These are phyloP conservation scores for Thoreauomyces humboldtii DNA, from an alignment of 192 early-diverging fungal genomes.

Conservation along the genomic window DNA sequence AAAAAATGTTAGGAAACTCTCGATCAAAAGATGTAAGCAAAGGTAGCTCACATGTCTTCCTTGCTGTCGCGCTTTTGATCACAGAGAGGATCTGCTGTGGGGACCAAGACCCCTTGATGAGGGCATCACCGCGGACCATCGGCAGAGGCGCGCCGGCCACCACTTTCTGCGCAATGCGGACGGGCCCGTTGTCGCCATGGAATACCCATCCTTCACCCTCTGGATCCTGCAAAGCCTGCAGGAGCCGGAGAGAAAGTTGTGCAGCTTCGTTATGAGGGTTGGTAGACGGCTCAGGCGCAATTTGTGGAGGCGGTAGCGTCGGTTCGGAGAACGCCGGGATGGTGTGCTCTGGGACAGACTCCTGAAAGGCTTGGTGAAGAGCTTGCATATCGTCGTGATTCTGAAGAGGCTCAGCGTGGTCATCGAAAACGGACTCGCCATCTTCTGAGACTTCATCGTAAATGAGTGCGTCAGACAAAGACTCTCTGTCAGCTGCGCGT, in stretches of 20 bases:
- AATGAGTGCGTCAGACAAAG: neutral
- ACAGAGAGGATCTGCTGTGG: conserved; percentile 39
- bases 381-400: too few relatives aligned
- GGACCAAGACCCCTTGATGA: conserved; percentile 20
- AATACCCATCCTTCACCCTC: conserved; percentile 13
- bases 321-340: too few relatives aligned
- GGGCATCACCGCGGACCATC: conserved; percentile 44
- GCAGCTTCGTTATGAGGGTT: conserved; percentile 24
- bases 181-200: conserved; percentile 17
- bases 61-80: conserved; percentile 24
- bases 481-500: neutral
- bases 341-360: too few relatives aligned
- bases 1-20: neutral
- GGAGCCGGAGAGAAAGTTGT: conserved; percentile 7
- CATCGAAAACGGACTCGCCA: too few relatives aligned
- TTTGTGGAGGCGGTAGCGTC: too few relatives aligned
- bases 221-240: conserved; percentile 8
- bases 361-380: too few relatives aligned
- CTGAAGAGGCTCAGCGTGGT: too few relatives aligned
- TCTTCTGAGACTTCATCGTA: neutral
- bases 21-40: neutral
- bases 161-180: conserved; percentile 25
- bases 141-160: conserved; percentile 31
- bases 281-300: conserved; percentile 5
- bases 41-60: conserved; percentile 41